Percentiles rank a stretch among this genome's conserved stretches.
Conservation (phyloP, 1,139 yeast species). For the Yamadazyma triangularis region DNA sequence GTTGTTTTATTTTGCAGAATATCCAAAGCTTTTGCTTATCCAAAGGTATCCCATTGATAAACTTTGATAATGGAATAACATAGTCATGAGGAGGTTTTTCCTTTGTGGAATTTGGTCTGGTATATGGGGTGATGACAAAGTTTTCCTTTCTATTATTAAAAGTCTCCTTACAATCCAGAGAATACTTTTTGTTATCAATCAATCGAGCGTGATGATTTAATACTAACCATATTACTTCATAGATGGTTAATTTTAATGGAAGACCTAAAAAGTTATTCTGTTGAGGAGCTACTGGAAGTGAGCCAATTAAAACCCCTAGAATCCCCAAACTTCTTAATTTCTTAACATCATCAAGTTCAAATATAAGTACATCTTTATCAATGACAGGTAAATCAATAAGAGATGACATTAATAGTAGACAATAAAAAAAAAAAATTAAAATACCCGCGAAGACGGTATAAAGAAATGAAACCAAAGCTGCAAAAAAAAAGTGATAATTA, state of each 20-base stretch:
- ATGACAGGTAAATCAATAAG: slow-evolving; percentile 20
- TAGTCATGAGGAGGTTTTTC: background rate
- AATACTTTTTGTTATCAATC: slow-evolving; percentile 4
- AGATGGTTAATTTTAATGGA: slow-evolving; percentile 69
- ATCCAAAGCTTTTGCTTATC: slow-evolving; percentile 3
- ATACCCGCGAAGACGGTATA: no score
- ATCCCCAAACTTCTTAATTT: slow-evolving; percentile 52
- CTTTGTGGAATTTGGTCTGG: background rate
- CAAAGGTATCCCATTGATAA: slow-evolving; percentile 1
- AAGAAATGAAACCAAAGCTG: no score
- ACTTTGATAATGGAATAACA: slow-evolving; percentile 1
- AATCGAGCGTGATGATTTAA: slow-evolving; percentile 31
- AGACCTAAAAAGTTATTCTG: slow-evolving; percentile 82
- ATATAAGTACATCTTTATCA: slow-evolving; percentile 47
- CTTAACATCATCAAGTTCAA: slow-evolving; percentile 47
- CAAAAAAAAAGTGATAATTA: background rate
- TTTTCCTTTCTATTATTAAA: slow-evolving; percentile 4
- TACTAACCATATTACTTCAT: slow-evolving; percentile 70
- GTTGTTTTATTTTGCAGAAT: slow-evolving; percentile 35
- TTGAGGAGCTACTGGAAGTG: slow-evolving; percentile 84
- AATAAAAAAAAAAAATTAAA: no score
- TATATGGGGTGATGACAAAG: slow-evolving; percentile 4
- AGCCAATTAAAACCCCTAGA: slow-evolving; percentile 75
- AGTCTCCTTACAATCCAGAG: background rate
- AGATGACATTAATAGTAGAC: background rate